Conservation (phyloP, 2,329 filamentous ascomycete genomes). For the Periconia macrospinosa region DNA sequence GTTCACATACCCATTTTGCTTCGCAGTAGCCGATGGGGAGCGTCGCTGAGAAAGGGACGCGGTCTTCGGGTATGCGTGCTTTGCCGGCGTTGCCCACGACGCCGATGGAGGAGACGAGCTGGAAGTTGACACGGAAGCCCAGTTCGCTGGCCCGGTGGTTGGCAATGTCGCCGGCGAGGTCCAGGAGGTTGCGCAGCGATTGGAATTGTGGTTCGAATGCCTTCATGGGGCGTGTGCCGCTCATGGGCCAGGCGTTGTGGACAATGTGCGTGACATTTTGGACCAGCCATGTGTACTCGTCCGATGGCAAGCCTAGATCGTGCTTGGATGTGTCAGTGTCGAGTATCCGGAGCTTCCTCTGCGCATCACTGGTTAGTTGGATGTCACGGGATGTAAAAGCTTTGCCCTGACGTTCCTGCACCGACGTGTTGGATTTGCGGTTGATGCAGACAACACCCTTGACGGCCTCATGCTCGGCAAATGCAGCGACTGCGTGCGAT, state of each 20-base stretch:
- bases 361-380: conserved; percentile 3
- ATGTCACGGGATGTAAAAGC: conserved; percentile 25
- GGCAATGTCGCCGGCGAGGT: conserved; percentile 45
- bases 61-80: conserved; percentile 52
- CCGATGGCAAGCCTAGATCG: conserved; percentile 50
- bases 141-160: conserved; percentile 17
- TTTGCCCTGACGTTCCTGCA: conserved; percentile 37
- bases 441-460: conserved; percentile 52
- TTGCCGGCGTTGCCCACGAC: conserved; percentile 40
- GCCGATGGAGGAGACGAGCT: conserved; percentile 48
- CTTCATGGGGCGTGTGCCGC: conserved; percentile 54
- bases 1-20: conserved; percentile 56
- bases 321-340: conserved; percentile 53
- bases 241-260: conserved; percentile 61
- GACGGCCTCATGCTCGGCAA: conserved; percentile 32
- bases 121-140: too few species aligned
- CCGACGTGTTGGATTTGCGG: conserved; percentile 35
- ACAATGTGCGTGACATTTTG: conserved; percentile 52
- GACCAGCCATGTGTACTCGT: conserved; percentile 45
- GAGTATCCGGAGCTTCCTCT: conserved; percentile 49
- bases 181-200: conserved; percentile 54
- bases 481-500: conserved; percentile 35
- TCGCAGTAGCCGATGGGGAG: conserved; percentile 55
- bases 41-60: conserved; percentile 43
- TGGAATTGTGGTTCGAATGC: conserved; percentile 57